Percentiles rank a stretch among this genome's conserved stretches.
Evolutionary conservation across 2,329 filamentous ascomycete species (phyloP).

Genomic region (Beauveria sp.): DNA sequence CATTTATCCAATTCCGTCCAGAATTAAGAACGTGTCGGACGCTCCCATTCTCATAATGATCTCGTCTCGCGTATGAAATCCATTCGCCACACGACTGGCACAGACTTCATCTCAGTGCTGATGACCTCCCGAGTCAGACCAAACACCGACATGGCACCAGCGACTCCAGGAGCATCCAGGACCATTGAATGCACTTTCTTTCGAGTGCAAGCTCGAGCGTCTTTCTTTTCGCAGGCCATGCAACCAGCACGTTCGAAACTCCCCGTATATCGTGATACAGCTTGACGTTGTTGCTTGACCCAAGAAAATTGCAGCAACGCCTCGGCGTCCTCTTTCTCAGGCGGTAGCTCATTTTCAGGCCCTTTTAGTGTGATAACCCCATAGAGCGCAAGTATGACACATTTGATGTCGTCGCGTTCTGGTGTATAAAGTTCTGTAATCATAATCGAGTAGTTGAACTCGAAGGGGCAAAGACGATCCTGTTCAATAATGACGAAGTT

Average conservation of each 20-base stretch:
- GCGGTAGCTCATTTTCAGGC: background rate
- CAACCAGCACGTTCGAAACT: background rate
- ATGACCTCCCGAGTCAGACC: background rate
- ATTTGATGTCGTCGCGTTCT: background rate
- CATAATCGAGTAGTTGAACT: background rate
- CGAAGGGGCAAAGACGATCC: background rate
- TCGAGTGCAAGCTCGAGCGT: background rate
- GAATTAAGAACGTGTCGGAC: background rate
- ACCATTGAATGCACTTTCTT: conserved; percentile 11
- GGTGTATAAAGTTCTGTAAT: background rate
- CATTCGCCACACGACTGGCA: background rate
- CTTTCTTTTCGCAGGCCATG: background rate
- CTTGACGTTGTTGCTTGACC: background rate
- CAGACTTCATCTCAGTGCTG: background rate
- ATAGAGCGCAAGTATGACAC: background rate
- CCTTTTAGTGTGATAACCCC: background rate
- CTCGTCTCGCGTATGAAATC: background rate
- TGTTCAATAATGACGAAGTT: background rate
- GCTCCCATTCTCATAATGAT: background rate
- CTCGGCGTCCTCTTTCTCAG: background rate
- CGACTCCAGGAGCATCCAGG: conserved; percentile 4
- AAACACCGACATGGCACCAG: background rate
- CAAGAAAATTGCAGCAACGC: background rate
- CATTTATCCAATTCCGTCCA: too few species aligned
- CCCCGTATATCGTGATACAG: background rate